Percentiles rank a stretch among this genome's conserved stretches.
Evolutionary conservation across 1,284 basidiomycete genomes (phyloP).

Genomic region (Tilletiopsis washingtonensis): DNA sequence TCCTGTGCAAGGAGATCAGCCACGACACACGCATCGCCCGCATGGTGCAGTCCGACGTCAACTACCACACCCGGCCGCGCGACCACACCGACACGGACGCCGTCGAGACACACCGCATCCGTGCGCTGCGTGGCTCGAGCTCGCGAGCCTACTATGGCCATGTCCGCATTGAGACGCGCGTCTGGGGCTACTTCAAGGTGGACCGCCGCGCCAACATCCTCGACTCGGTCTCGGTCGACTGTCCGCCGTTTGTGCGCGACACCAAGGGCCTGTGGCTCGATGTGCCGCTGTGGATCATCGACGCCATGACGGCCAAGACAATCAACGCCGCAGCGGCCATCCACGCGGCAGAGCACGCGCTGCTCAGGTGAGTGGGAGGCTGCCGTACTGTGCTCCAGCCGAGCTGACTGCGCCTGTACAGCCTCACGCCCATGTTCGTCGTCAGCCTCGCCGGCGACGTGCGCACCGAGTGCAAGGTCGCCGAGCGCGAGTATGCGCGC

Average conservation of each 20-base stretch:
- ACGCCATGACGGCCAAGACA: slow-evolving; percentile 54
- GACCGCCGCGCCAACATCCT: slow-evolving; percentile 55
- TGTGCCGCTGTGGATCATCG: slow-evolving; percentile 58
- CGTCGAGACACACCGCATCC: slow-evolving; percentile 67
- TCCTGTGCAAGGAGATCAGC: slow-evolving; percentile 68
- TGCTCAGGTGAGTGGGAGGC: slow-evolving; percentile 51
- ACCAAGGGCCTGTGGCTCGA: slow-evolving; percentile 80
- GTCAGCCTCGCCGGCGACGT: slow-evolving; percentile 60
- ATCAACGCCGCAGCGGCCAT: slow-evolving; percentile 69
- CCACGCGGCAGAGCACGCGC: slow-evolving; percentile 74
- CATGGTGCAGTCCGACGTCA: slow-evolving; percentile 66
- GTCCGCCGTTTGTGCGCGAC: slow-evolving; percentile 67
- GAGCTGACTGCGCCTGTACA: slow-evolving; percentile 33
- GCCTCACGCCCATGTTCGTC: slow-evolving; percentile 59
- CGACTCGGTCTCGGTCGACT: slow-evolving; percentile 71
- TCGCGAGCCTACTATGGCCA: slow-evolving; percentile 66
- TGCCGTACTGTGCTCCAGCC: not conserved
- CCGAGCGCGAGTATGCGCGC: slow-evolving; percentile 67
- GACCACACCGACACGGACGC: slow-evolving; percentile 65
- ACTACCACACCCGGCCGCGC: slow-evolving; percentile 66
- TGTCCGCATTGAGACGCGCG: slow-evolving; percentile 60
- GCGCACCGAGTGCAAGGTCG: slow-evolving; percentile 72
- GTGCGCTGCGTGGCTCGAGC: slow-evolving; percentile 59
- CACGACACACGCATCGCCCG: slow-evolving; percentile 70
- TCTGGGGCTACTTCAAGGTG: slow-evolving; percentile 56